Base-by-base conservation (phyloP, 116 monocot genomes). In the Cymodocea nodosa region DNA sequence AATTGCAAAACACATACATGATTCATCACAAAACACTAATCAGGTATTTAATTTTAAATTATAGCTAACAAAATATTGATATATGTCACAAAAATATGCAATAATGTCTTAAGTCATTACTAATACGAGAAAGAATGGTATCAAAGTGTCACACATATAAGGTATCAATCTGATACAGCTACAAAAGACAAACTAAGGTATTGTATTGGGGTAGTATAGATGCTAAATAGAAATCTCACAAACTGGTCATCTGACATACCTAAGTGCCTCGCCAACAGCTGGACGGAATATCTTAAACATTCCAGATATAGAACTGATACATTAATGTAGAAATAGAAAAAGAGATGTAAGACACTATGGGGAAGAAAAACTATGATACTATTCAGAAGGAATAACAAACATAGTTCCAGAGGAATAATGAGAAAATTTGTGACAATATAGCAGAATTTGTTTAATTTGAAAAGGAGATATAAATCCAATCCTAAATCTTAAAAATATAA, bases 191-290 rank as follows among this genome's bases (percentile, higher is more conserved):
- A 30, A 1, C 30, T 30, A 1, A 30, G 30, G 30, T 30, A 30
- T 30, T 30, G 30, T 30, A 30, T 30, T 30, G 30, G 30, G 30
- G 30, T 30, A 30, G 30, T 3, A 30, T 1, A 30, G 2, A 30
- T 30, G 30, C 30, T 30, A 30, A n/a, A 3, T 30, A 30, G 2
- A 30, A 30, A 30, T 30, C 30, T 30, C 30, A 30, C 3, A 3
- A 1, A 30, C 3, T 23, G 37, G 22, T 23, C 40, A 23, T 50
- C 17, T 10, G 20, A 13, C 50, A 60, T 89, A 97, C 97, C 97
- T 88, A 71, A 88, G n/a, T 48, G 78, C 79, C 79, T 91, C 91
- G 39, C 97, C 91, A 75, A 97, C 73, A 73, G 90, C 82, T 68
- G 97, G 97, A 23, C 91, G 83, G 70, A 82, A 74, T 68, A 91